Evolutionary conservation across 2,329 filamentous ascomycete species (phyloP), one percentile per base, ranked within the genome.

Genomic region (Sclerotiophoma versabilis): DNA sequence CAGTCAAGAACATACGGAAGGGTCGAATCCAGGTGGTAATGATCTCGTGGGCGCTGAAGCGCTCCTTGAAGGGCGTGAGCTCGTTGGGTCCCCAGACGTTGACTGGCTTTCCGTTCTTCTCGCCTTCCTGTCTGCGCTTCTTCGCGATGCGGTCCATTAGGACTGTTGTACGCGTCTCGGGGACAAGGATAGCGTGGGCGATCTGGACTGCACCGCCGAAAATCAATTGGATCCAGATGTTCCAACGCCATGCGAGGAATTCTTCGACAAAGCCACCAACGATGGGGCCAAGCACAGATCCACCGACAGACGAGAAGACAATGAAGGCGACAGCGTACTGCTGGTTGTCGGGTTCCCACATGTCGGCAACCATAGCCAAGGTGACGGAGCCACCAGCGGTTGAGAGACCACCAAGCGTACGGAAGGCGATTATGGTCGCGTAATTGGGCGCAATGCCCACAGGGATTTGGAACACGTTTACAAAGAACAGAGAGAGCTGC

Each of bases 191-290:
- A 43, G 88, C 77, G 69, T 93, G 90, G 5, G 89, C 68, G 4
- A 85, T 38, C 69, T 93, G 90, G 2, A 91, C 84, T 27, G 84
- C 81, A 8, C 76, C 87, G 20, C 91, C 91, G 52, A 95, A 88
- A 65, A 93, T 92, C 59, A 95, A 83, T 74, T 93, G 90, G 55
- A 93, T 89, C 91, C 91, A 95, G 71, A 93, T 92, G 49, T 82
- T 85, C 88, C 88, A 93, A 60, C 83, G 82, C 90, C 90, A 95
- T 1, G 86, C 80, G 0, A 90, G 79, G 61, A 85, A 86, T 26
- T 84, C 74, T 71, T 92, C 84, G 15, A 88, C 84, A 66, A 92
- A 92, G 1, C 89, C 90, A 61, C 90, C 90, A n/a, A 92, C 81
- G 36, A 93, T 87, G 9, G 90, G 90, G 0, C 90, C 90, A 1